These are phyloP conservation scores for Melanomma pulvis-pyrius DNA, from an alignment of 495 filamentous ascomycete genomes.

Conservation along the genomic window DNA sequence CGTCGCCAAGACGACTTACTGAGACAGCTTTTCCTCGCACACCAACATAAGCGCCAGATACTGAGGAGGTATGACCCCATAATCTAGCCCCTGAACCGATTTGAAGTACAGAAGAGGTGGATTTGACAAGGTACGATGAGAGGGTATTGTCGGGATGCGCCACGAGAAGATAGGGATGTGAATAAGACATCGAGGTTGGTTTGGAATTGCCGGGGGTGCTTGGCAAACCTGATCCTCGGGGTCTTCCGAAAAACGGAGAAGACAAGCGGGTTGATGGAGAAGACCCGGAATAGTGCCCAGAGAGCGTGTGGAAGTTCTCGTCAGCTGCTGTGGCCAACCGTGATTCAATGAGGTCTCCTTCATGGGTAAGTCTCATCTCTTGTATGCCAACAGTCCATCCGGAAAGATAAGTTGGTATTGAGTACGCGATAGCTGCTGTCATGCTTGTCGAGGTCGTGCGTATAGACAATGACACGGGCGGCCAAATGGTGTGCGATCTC, in stretches of 20 bases:
- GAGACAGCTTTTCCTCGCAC: constrained; percentile 88
- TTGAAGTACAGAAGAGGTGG: constrained; percentile 63
- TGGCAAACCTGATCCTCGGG: not conserved
- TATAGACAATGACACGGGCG: constrained; percentile 79
- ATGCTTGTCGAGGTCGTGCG: constrained; percentile 62
- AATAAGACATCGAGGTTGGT: constrained; percentile 80
- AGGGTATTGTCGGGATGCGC: constrained; percentile 92
- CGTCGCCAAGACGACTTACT: constrained; percentile 77
- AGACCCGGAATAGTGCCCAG: constrained; percentile 9
- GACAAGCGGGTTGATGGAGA: constrained; percentile 30
- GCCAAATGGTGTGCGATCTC: constrained; percentile 75
- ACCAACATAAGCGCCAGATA: constrained; percentile 83
- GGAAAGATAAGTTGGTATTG: constrained; percentile 63
- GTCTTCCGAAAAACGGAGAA: constrained; percentile 11
- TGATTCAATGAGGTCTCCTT: constrained; percentile 58
- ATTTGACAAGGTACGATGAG: constrained; percentile 81
- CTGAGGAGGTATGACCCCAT: constrained; percentile 93
- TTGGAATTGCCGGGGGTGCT: constrained; percentile 36
- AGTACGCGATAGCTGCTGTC: constrained; percentile 83
- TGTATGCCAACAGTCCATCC: constrained; percentile 93
- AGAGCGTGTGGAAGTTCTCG: constrained; percentile 44
- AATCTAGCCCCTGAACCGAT: constrained; percentile 77
- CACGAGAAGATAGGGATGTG: constrained; percentile 87
- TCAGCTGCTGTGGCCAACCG: constrained; percentile 56
- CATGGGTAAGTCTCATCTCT: constrained; percentile 68